Evolutionary conservation across 495 filamentous ascomycete genomes (phyloP).

Genomic region (Aspergillus olivimuriae): DNA sequence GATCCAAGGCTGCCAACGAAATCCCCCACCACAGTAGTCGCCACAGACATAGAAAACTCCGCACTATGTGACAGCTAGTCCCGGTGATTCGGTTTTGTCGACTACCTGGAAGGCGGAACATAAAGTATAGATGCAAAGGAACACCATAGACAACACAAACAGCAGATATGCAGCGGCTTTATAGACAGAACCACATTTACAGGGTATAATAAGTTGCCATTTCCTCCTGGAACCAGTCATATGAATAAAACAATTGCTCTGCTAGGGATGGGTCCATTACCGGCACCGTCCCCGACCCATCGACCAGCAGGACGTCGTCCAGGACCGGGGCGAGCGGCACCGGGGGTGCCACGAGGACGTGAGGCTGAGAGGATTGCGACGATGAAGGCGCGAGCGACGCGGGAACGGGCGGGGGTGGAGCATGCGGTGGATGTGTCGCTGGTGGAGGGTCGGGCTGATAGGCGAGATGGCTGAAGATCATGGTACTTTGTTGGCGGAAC

Average conservation of each 20-base stretch:
- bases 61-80: too few relatives aligned
- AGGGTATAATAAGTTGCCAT: constrained; percentile 42
- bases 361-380: constrained; percentile 16
- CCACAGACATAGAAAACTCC: too few relatives aligned
- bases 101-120: too few relatives aligned
- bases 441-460: constrained; percentile 28
- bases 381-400: constrained; percentile 20
- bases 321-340: constrained; percentile 39
- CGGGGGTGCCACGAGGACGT: constrained; percentile 19
- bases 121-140: not conserved
- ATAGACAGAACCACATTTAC: constrained; percentile 11
- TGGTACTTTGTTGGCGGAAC: constrained; percentile 40
- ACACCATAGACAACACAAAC: not conserved
- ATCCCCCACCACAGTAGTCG: too few relatives aligned
- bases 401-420: too few relatives aligned
- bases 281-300: constrained; percentile 28
- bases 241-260: constrained; percentile 37
- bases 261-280: constrained; percentile 38
- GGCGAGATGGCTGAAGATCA: constrained; percentile 40
- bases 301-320: constrained; percentile 35
- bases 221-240: constrained; percentile 42
- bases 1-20: too few relatives aligned
- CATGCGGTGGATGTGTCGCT: too few relatives aligned
- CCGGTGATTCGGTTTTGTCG: too few relatives aligned
- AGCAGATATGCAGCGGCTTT: not conserved